phyloP scores from a whole-genome alignment of 495 filamentous ascomycete species.

The Filosporella fistucella region DNA sequence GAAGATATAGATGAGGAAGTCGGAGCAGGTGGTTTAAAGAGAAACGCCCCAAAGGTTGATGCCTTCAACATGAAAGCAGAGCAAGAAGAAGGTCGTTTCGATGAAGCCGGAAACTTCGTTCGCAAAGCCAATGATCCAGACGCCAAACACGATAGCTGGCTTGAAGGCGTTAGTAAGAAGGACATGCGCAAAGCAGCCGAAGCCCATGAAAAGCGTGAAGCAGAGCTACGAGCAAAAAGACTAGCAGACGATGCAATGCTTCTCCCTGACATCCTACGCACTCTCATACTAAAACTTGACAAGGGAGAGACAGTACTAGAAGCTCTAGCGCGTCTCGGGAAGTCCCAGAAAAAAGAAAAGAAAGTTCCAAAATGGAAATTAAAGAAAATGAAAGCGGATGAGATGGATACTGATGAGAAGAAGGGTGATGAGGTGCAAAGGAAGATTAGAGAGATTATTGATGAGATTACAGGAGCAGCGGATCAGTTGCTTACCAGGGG shows the following conservation, averaged over 20 bases:
- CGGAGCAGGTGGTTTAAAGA: conserved; percentile 84
- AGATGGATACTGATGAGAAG: conserved; percentile 66
- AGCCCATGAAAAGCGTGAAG: conserved; percentile 82
- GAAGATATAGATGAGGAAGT: conserved; percentile 76
- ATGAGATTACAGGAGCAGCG: conserved; percentile 81
- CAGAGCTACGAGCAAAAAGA: conserved; percentile 62
- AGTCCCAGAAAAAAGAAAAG: conserved; percentile 62
- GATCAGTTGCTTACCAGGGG: conserved; percentile 79
- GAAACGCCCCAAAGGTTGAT: conserved; percentile 91
- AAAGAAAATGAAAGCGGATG: conserved; percentile 41
- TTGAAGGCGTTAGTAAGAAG: conserved; percentile 87
- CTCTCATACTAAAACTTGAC: conserved; percentile 69
- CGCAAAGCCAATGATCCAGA: conserved; percentile 87
- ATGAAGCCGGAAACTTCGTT: conserved; percentile 85
- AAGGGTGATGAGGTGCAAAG: conserved; percentile 67
- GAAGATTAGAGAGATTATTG: conserved; percentile 64
- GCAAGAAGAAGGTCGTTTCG: conserved; percentile 89
- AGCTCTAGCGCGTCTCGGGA: conserved; percentile 76
- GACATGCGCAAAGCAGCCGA: conserved; percentile 85
- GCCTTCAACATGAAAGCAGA: conserved; percentile 92
- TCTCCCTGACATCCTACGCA: conserved; percentile 67
- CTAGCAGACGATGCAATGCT: conserved; percentile 68
- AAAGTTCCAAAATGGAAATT: conserved; percentile 57
- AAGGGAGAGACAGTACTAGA: conserved; percentile 86
- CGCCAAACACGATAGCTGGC: conserved; percentile 86